Percentiles rank a stretch among this genome's conserved stretches.
phyloP scores from a whole-genome alignment of 805 yeast genomes.

The Ogataea henricii region DNA sequence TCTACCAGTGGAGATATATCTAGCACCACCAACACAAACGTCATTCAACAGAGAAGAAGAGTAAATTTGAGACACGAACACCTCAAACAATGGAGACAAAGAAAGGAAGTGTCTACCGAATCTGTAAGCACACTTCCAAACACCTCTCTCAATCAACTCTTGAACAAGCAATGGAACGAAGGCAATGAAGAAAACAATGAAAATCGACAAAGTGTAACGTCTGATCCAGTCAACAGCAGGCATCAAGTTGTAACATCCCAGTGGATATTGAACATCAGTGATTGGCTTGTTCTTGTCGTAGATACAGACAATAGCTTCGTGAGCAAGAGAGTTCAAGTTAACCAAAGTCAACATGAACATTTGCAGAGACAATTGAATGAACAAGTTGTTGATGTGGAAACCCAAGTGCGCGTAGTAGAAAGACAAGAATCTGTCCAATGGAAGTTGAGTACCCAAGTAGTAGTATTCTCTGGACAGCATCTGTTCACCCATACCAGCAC shows the following conservation, averaged over 20 bases:
- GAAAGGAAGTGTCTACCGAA: conserved; percentile 68
- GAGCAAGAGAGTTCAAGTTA: conserved; percentile 71
- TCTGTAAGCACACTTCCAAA: conserved; percentile 73
- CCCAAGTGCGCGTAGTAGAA: conserved; percentile 88
- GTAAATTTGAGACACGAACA: conserved; percentile 78
- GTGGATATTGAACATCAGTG: conserved; percentile 65
- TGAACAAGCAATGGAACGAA: conserved; percentile 78
- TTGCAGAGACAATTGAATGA: conserved; percentile 75
- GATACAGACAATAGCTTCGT: conserved; percentile 67
- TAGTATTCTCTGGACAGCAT: conserved; percentile 83
- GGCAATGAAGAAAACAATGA: conserved; percentile 79
- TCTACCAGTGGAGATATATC: conserved; percentile 84
- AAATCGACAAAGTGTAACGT: conserved; percentile 78
- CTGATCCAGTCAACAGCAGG: conserved; percentile 82
- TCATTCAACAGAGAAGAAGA: conserved; percentile 71
- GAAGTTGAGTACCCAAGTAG: conserved; percentile 78
- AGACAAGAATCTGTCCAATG: conserved; percentile 77
- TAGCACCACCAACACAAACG: conserved; percentile 82
- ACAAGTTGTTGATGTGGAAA: conserved; percentile 79
- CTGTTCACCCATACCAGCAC: conserved; percentile 94
- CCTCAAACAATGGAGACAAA: conserved; percentile 79
- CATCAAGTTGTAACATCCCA: conserved; percentile 71
- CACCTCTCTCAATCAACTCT: conserved; percentile 80
- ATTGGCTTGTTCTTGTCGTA: conserved; percentile 67
- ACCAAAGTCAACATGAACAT: conserved; percentile 69